Evolutionary conservation across 768 basidiomycete species (phyloP).

Genomic region (Lanmaoa rubissima): DNA sequence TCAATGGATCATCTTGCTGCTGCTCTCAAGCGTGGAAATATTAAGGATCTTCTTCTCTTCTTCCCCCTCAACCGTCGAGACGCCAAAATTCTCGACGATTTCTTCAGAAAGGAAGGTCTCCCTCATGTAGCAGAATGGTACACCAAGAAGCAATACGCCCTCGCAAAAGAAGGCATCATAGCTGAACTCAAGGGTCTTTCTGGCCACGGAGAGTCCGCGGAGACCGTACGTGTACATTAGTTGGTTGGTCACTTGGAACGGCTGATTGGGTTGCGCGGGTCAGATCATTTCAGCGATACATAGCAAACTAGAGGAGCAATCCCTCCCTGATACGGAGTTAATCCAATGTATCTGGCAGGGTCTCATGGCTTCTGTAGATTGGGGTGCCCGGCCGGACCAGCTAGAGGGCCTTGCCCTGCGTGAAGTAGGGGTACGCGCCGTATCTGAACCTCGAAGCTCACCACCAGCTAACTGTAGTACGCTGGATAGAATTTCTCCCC

Average conservation of each 20-base stretch:
- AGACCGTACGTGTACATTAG: conserved; percentile 50
- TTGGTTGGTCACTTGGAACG: neutral
- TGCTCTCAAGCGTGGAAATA: conserved; percentile 78
- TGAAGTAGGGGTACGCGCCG: conserved; percentile 72
- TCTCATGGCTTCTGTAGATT: conserved; percentile 83
- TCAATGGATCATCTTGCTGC: conserved; percentile 86
- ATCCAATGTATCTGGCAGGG: conserved; percentile 91
- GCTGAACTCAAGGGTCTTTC: conserved; percentile 67
- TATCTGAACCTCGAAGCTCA: neutral
- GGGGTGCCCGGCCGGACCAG: conserved; percentile 88
- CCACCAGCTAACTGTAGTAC: neutral
- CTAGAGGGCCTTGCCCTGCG: conserved; percentile 85
- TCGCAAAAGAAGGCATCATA: conserved; percentile 75
- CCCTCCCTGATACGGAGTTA: conserved; percentile 84
- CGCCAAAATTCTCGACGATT: conserved; percentile 70
- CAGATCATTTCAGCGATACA: conserved; percentile 80
- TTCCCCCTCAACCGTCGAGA: conserved; percentile 85
- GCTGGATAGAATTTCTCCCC: conserved; percentile 70
- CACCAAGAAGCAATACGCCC: conserved; percentile 83
- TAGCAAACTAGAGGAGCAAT: conserved; percentile 65
- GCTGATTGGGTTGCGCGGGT: conserved; percentile 10
- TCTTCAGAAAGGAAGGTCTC: conserved; percentile 81
- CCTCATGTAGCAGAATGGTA: conserved; percentile 90
- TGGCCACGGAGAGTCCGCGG: conserved; percentile 64
- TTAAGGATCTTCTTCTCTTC: conserved; percentile 83